Evolutionary conservation across 345 rosid genomes (phyloP).

Genomic region (Brassica nigra): DNA sequence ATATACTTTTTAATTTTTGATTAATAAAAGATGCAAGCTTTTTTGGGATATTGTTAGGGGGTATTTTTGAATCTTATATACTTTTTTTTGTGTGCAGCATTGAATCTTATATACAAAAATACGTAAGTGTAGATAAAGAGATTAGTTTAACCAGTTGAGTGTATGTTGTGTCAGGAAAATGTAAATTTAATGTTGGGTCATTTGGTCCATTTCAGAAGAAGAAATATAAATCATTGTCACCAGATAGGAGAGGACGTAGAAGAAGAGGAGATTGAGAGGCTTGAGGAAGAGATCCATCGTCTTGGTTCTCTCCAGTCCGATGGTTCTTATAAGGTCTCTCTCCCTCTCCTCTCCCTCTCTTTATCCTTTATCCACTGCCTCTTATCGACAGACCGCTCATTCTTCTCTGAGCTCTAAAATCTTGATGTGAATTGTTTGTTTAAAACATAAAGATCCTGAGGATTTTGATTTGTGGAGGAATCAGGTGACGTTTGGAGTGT

Average conservation of each 20-base stretch:
- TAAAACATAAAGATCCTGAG: no score
- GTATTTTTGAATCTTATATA: background rate
- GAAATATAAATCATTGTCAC: no score
- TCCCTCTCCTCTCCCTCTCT: no score
- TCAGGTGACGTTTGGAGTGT: conserved; percentile 85
- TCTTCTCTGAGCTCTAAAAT: no score
- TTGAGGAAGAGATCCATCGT: conserved; percentile 81
- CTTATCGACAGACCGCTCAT: no score
- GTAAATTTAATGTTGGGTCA: background rate
- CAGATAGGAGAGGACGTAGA: no score
- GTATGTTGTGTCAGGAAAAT: background rate
- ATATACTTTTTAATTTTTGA: background rate
- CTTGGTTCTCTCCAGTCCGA: conserved; percentile 69
- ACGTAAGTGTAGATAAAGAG: background rate
- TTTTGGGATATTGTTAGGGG: background rate
- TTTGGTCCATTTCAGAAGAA: no score
- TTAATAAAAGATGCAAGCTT: background rate
- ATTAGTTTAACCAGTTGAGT: background rate
- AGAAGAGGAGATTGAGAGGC: conserved; percentile 70
- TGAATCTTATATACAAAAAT: background rate
- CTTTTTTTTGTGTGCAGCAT: no score
- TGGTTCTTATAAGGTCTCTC: conserved; percentile 1
- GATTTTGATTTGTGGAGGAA: background rate
- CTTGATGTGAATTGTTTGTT: no score
- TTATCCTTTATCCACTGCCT: no score